Conservation (phyloP, 2,329 filamentous ascomycete species). For the Didymella pinodella region DNA sequence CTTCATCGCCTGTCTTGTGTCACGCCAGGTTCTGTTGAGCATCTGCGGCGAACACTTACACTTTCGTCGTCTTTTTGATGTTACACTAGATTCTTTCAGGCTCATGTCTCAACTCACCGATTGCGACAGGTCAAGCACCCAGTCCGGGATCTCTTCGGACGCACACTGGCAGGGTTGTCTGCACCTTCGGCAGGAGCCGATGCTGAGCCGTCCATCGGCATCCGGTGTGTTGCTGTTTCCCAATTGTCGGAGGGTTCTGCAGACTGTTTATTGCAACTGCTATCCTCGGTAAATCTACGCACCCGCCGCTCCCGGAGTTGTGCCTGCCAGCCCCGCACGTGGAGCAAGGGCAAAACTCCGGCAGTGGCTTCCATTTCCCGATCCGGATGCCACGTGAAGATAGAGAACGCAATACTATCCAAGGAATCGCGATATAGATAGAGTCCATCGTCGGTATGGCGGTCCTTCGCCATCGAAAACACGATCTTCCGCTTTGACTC, state of each 20-base stretch:
- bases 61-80: neutral
- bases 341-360: constrained; percentile 17
- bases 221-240: neutral
- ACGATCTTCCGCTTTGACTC: neutral
- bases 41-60: neutral
- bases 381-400: neutral
- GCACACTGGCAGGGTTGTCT: neutral
- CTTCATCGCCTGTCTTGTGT: neutral
- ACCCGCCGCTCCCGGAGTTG: constrained; percentile 12
- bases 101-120: neutral
- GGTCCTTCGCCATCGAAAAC: neutral
- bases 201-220: neutral
- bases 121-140: neutral
- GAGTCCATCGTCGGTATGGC: neutral
- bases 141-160: neutral
- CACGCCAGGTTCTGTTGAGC: neutral
- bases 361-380: neutral
- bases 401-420: neutral
- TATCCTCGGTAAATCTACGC: constrained; percentile 31
- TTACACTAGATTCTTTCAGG: neutral
- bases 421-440: neutral
- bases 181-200: neutral
- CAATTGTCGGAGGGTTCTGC: neutral
- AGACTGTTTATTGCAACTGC: neutral
- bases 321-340: constrained; percentile 5